Evolutionary conservation across 495 filamentous ascomycete genomes (phyloP).

Genomic region (Corynascus novoguineensis): DNA sequence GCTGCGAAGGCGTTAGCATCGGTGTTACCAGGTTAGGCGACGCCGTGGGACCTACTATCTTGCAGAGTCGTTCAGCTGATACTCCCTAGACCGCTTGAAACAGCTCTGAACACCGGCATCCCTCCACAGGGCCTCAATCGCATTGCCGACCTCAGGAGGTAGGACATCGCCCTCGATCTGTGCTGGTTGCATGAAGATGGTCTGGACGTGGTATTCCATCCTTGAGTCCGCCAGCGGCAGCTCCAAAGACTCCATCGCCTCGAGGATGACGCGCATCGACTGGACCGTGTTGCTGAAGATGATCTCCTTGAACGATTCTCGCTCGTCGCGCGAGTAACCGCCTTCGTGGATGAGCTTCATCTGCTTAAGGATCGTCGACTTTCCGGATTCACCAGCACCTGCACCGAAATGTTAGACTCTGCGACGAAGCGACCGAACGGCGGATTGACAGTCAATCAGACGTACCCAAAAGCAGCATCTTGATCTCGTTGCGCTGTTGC

Average conservation of each 20-base stretch:
- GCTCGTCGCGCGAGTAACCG: conserved; percentile 71
- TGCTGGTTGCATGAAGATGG: conserved; percentile 90
- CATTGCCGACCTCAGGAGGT: conserved; percentile 88
- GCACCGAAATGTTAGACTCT: conserved; percentile 20
- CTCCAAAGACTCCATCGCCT: conserved; percentile 93
- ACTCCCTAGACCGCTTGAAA: conserved; percentile 91
- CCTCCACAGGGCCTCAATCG: conserved; percentile 89
- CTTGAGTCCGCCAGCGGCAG: conserved; percentile 79
- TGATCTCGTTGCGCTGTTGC: conserved; percentile 95
- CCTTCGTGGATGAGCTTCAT: conserved; percentile 91
- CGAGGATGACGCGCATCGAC: conserved; percentile 92
- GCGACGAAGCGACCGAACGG: neutral
- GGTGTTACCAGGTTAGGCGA: neutral
- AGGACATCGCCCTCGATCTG: conserved; percentile 95
- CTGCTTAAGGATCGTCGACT: conserved; percentile 98
- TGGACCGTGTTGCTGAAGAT: conserved; percentile 98
- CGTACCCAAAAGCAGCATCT: conserved; percentile 97
- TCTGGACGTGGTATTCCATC: conserved; percentile 91
- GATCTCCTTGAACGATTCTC: conserved; percentile 88
- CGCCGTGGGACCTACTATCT: conserved; percentile 72
- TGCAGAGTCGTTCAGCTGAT: conserved; percentile 95
- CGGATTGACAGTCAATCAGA: conserved; percentile 11
- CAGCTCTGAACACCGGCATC: conserved; percentile 93
- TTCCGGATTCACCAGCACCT: conserved; percentile 99
- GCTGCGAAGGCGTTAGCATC: conserved; percentile 42